phyloP scores from a whole-genome alignment of 164 flowering plant species.

The Piper longum region DNA sequence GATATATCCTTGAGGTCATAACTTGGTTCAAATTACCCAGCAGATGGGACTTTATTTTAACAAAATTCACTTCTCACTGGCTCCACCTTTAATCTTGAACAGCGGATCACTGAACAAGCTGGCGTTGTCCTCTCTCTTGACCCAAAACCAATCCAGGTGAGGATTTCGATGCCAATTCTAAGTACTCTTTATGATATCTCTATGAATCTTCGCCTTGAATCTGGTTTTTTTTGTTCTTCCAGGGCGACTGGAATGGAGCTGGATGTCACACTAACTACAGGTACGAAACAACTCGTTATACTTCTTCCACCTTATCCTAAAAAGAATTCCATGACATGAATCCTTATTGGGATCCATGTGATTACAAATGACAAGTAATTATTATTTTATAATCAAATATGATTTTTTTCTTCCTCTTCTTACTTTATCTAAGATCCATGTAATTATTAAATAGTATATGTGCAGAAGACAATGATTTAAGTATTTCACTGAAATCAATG shows the following conservation, averaged over 20 bases:
- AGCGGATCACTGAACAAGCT: slow-evolving; percentile 98
- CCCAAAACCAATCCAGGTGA: slow-evolving; percentile 95
- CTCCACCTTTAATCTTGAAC: slow-evolving; percentile 3
- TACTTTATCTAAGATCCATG: too few species aligned
- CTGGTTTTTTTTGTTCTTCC: background rate
- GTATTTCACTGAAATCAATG: background rate
- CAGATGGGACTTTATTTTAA: background rate
- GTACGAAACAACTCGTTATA: slow-evolving; percentile 16
- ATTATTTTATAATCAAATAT: too few species aligned
- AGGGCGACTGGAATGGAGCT: slow-evolving; percentile 99
- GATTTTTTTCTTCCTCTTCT: too few species aligned
- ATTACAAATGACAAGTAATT: too few species aligned
- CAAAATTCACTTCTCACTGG: background rate
- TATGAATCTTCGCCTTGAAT: background rate
- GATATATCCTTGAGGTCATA: slow-evolving; percentile 90
- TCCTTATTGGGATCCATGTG: background rate
- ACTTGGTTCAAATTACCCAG: too few species aligned
- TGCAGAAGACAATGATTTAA: too few species aligned
- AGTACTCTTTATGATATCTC: background rate
- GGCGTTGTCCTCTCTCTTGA: slow-evolving; percentile 94
- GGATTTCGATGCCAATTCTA: background rate
- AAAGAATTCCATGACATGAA: background rate
- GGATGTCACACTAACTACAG: slow-evolving; percentile 97
- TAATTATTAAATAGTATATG: too few species aligned
- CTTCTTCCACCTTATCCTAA: background rate